Base-by-base conservation (phyloP, 139 green algal genomes). In the Zygnema circumcarinatum region DNA sequence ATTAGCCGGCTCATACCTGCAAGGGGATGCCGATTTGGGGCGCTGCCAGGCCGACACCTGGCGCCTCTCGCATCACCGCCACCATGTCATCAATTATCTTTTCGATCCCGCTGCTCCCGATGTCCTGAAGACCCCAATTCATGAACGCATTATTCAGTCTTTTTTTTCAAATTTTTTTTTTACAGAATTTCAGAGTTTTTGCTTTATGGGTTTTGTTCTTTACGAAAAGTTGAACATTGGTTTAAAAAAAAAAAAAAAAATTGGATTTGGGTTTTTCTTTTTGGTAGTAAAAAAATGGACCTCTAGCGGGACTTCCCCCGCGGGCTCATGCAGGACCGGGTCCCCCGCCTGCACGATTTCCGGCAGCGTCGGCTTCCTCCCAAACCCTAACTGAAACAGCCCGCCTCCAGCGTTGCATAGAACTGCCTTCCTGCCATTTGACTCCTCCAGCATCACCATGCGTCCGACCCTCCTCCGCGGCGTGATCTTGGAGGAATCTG, bases 41-140 rank as follows among this genome's bases (percentile, higher is more conserved):
- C 52, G 89, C 89, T 2, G 89, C 85, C 2, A 92, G 67, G 33
- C 89, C 89, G 36, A 92, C 89, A n/a, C 89, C 89, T 74, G 85
- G 85, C 22, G 78, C 78, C 0, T 54, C n/a, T 2, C 85, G 54
- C 85, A 90, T 90, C 40, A 90, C 85, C 16, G 76, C 85, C 36
- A 90, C 85, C 85, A 90, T 90, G 76, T 88, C 42, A 25, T 90
- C 69, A 11, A 90, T 90, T 25, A 80, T 47, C 85, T 81, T 81
- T 25, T 90, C 78, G 22, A 90, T 31, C 21, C 35, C 85, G 2
- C 53, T 76, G 7, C n/a, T 90, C 22, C 85, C 85, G 39, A 90
- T 90, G 38, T 90, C 85, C 54, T 89, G 52, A 38, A 81, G 7
- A 29, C n/a, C n/a, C n/a, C n/a, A n/a, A n/a, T n/a, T n/a, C n/a